A percentile compares a stretch with the other conserved stretches of the same genome.
Conservation (phyloP, 345 rosid species). For the Hibiscus trionum region DNA sequence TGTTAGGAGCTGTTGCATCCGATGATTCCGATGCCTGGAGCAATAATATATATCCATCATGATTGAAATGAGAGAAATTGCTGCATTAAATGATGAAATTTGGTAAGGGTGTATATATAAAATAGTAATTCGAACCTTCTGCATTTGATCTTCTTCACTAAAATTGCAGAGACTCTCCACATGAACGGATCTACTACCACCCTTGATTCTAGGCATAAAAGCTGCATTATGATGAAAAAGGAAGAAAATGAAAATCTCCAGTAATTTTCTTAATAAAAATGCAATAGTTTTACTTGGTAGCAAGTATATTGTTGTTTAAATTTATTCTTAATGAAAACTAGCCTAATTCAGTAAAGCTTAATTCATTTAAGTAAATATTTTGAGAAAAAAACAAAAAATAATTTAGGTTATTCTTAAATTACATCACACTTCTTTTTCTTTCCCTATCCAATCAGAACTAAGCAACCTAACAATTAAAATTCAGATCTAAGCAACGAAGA, state of each 20-base stretch:
- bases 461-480: too few relatives aligned
- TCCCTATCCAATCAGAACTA: neutral
- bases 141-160: conserved; percentile 51
- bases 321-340: neutral
- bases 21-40: conserved; percentile 39
- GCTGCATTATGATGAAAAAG: conserved; percentile 36
- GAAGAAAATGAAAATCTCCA: neutral
- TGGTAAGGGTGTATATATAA: neutral
- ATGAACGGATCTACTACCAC: conserved; percentile 51
- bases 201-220: conserved; percentile 72
- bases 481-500: neutral
- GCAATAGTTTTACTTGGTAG: neutral
- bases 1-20: conserved; percentile 15
- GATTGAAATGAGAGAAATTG: neutral
- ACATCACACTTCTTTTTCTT: neutral
- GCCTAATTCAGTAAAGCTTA: neutral
- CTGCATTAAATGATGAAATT: neutral
- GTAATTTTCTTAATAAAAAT: neutral
- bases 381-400: too few relatives aligned
- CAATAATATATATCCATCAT: neutral
- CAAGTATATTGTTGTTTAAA: neutral
- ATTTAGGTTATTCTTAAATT: neutral
- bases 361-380: neutral
- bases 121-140: conserved; percentile 37
- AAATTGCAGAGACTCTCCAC: conserved; percentile 72